Evolutionary conservation across 2,329 filamentous ascomycete species (phyloP), one percentile per base, ranked within the genome.

Genomic region (Calonectria leucothoes): DNA sequence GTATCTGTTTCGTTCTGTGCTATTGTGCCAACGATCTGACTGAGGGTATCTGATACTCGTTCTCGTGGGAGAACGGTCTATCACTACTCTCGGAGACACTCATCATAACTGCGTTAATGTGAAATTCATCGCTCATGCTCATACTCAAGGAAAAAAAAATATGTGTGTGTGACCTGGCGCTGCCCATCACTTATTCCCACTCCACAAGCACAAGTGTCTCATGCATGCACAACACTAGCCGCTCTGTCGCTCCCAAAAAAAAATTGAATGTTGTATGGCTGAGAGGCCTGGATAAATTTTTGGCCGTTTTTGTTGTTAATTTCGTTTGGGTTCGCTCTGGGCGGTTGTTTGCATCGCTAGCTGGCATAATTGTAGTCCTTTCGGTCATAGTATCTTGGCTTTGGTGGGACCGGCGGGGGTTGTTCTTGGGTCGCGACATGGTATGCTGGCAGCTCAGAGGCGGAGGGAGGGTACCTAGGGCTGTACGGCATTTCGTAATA

Each of bases 11-110:
- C 33, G 23, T n/a, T 64, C 25, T 48, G 37, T 64, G 37, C 37
- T 48, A 64, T 64, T 48, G 59, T 64, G 59, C 59, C 59, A 64
- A 64, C 39, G 59, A 64, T 48, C 39, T 48, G 59, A 64, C 59
- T 64, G 59, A 64, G 39, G 59, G 59, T 17, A 64, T 64, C 17
- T 20, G 25, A 33, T 25, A 64, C 39, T 27, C 27, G n/a, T 33
- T 29, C 59, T 42, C n/a, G 17, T 31, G 12, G 23, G 29, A 64
- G 8, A 20, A 20, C 20, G 29, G 59, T n/a, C 23, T n/a, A 15
- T 45, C 5, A 64, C 23, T 10, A 14, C 39, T 17, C 59, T 45
- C 25, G 59, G 29, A 64, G 59, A 48, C 59, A 63, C 59, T 31
- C 23, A 48, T 64, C 37, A 64, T 64, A 64, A 64, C 39, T 64